Base-by-base conservation (phyloP, 2,329 filamentous ascomycete species). In the Thyridium curvatum region DNA sequence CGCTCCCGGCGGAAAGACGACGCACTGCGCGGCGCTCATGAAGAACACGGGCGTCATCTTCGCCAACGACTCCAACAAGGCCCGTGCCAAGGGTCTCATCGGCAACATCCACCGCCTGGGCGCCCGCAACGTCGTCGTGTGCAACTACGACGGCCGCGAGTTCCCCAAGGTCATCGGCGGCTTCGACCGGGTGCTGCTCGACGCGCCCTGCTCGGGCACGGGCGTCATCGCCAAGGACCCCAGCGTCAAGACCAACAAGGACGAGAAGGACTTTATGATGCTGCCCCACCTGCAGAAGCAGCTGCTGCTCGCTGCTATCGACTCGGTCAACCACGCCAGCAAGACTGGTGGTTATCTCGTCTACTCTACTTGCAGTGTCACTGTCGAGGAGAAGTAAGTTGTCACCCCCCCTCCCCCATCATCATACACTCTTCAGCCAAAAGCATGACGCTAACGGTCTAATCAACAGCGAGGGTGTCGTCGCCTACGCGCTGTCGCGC, bases 161-260 rank as follows among this genome's bases (percentile, higher is more conserved):
- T 98, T 97, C 61, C 93, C 93, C 18, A 86, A 82, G 54, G 86
- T 94, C 30, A 89, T 98, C 62, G 93, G 91, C 42, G 93, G 93
- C 12, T 98, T 98, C 47, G 93, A 98, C 62, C 79, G 93, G 46
- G 88, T 98, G 6, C 69, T 97, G 34, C 84, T 97, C 42, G 90
- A 98, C 66, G 90, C 89, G 1, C 93, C 93, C 4, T 97, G 93
- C 68, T 94, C 90, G 3, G 91, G 93, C 51, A 98, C 93, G 1
- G 93, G 93, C 53, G 93, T 98, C 56, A 98, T 98, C 49, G 85
- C 89, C 46, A 98, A 98, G 69, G 93, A 98, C 64, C 79, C 91
- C 26, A 88, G 84, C 48, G 89, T 98, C 51, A 98, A 98, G 75
- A 97, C 91, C 17, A 97, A 96, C 72, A 97, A 97, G 73, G 94